These are phyloP conservation scores for Lentinula edodes DNA, from an alignment of 768 basidiomycete species.

Conservation along the genomic window DNA sequence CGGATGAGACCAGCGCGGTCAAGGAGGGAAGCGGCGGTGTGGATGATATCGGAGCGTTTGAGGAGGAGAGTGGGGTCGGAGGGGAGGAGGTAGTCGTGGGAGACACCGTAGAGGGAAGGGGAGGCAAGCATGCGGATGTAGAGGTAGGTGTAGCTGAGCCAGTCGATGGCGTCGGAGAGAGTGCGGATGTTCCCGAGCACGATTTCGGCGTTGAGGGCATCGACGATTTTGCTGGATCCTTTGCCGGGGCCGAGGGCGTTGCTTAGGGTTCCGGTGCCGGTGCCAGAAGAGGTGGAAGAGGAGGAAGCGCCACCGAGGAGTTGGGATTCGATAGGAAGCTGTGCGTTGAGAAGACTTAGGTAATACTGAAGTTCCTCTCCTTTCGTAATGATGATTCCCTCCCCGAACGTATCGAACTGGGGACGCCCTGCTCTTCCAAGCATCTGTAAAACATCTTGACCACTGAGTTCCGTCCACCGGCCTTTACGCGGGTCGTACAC, in stretches of 20 bases:
- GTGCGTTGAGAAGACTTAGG: constrained; percentile 90
- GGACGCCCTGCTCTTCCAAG: constrained; percentile 96
- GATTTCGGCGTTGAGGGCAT: constrained; percentile 96
- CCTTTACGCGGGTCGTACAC: constrained; percentile 99
- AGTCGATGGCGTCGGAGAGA: constrained; percentile 94
- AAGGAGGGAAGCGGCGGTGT: constrained; percentile 87
- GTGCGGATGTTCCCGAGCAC: constrained; percentile 93
- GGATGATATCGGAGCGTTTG: constrained; percentile 90
- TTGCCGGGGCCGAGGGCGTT: too few species aligned
- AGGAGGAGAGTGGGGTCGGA: constrained; percentile 71
- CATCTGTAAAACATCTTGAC: constrained; percentile 98
- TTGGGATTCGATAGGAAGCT: constrained; percentile 95
- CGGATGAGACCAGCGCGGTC: constrained; percentile 95
- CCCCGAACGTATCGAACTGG: constrained; percentile 91
- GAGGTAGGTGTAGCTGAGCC: constrained; percentile 94
- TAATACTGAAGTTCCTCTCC: constrained; percentile 97
- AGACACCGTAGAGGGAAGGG: neutral
- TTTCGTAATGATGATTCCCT: constrained; percentile 98
- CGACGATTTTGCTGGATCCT: constrained; percentile 62
- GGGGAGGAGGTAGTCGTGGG: constrained; percentile 76
- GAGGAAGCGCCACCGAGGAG: constrained; percentile 69
- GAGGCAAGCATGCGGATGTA: constrained; percentile 32
- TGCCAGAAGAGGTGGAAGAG: too few species aligned
- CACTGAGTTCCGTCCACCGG: constrained; percentile 91
- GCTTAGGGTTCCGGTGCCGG: too few species aligned